Evolutionary conservation across 371 early-diverging fungal genomes (phyloP).

Genomic region (Mucor mucedo): DNA sequence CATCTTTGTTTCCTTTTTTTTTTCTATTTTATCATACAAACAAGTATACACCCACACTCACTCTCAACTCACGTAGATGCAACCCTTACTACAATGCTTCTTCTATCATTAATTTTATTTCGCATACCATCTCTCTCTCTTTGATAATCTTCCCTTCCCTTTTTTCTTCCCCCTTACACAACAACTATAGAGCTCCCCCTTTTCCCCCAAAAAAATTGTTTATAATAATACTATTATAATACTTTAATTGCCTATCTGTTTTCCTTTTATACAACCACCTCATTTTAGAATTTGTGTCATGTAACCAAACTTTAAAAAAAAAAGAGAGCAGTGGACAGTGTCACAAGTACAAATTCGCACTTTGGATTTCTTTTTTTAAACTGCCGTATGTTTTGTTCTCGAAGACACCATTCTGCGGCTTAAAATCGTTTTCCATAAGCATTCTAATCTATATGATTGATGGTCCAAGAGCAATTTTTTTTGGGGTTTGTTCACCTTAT

Average conservation of each 20-base stretch:
- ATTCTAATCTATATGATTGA: too few relatives aligned
- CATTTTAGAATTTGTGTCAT: background rate
- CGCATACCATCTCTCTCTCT: too few relatives aligned
- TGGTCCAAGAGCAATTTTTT: too few relatives aligned
- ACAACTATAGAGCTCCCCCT: background rate
- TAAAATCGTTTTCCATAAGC: too few relatives aligned
- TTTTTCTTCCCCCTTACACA: slow-evolving; percentile 2
- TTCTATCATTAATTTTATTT: background rate
- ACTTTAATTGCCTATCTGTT: background rate
- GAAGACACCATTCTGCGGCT: too few relatives aligned
- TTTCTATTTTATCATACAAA: background rate
- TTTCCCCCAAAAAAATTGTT: background rate
- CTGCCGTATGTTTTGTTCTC: too few relatives aligned
- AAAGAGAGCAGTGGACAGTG: too few relatives aligned
- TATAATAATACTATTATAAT: background rate
- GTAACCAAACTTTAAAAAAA: too few relatives aligned
- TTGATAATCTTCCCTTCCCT: background rate
- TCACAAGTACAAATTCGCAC: too few relatives aligned
- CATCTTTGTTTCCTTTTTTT: slow-evolving; percentile 12
- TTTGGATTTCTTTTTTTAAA: too few relatives aligned
- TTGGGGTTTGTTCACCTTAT: too few relatives aligned
- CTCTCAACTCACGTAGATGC: background rate
- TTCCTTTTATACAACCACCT: background rate
- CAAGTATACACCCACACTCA: background rate
- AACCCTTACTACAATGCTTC: too few relatives aligned